phyloP scores from a whole-genome alignment of 345 rosid genomes.

The Eucalyptus fibrosa region DNA sequence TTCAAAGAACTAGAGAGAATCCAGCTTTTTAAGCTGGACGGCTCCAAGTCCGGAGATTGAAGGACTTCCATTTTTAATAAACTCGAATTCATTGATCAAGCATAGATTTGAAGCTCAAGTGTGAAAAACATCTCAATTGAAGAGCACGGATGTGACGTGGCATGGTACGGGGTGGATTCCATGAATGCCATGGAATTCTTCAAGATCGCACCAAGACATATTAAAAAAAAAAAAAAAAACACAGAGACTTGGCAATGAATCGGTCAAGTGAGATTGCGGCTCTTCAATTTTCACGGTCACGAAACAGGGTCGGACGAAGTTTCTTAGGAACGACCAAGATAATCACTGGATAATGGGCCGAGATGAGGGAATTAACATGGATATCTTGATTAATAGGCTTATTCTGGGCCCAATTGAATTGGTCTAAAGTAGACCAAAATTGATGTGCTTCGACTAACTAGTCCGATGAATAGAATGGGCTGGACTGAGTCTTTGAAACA shows the following conservation, averaged over 20 bases:
- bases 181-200: fast-evolving
- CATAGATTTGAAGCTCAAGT: background rate
- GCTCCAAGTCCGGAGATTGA: background rate
- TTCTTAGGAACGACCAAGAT: background rate
- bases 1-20: background rate
- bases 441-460: background rate
- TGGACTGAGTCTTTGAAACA: background rate
- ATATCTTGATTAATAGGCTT: background rate
- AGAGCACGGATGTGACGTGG: background rate
- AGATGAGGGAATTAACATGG: background rate
- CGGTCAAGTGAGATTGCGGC: background rate
- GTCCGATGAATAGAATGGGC: background rate
- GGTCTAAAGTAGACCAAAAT: background rate
- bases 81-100: background rate
- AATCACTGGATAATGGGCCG: background rate
- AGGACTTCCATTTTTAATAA: background rate
- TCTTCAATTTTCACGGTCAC: background rate
- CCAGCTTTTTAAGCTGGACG: background rate
- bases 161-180: fast-evolving
- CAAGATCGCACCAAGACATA: background rate
- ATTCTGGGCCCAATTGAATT: background rate
- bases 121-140: no score
- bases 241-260: background rate
- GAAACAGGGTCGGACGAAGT: background rate
- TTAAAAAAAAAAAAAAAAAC: background rate